Base-by-base conservation (phyloP, 2,329 filamentous ascomycete species). In the Dichotomopilus funicola region DNA sequence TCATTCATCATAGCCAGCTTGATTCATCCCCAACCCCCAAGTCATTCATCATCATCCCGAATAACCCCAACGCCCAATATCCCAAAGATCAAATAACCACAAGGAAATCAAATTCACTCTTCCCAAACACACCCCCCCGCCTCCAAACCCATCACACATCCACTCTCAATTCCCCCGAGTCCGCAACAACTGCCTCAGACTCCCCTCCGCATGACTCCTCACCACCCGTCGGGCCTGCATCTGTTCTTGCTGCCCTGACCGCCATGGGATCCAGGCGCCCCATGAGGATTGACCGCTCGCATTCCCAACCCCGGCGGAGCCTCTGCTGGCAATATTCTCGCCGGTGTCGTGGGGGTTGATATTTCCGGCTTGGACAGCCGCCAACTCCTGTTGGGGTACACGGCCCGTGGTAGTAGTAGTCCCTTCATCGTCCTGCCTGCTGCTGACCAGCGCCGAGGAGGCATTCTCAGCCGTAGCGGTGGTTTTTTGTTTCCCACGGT, bases 241-340 rank as follows among this genome's bases (percentile, higher is more conserved):
- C 38, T 44, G 45, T 40, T 35, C 31, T 8, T 36, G 58, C 51
- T 41, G 38, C 13, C 50, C 44, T 41, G 56, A 54, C 36, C 65
- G 70, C 76, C 77, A 79, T 0, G 72, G 73, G 6, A 79, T 71
- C 75, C 76, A 79, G 27, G 70, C 68, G 35, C 72, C 69, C 46
- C 79, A 67, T 19, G 43, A 42, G 19, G 44, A 51, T 12, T 47
- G 13, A n/a, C 31, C 44, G 31, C 5, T 11, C 12, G 31, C 10
- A 41, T 35, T 6, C 27, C 11, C 41, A 33, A 9, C 19, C 37
- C 73, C 70, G 27, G 13, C 41, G 19, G 19, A 27, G 19, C 19
- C 19, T 27, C 19, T 27, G 19, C 19, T 3, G 19, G 19, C 19
- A 27, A 27, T 3, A 27, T 27, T 27, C 19, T 27, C 19, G 19